Evolutionary conservation across 495 filamentous ascomycete species (phyloP), one percentile per base, ranked within the genome.

Genomic region (Hypoxylon lienhwacheense): DNA sequence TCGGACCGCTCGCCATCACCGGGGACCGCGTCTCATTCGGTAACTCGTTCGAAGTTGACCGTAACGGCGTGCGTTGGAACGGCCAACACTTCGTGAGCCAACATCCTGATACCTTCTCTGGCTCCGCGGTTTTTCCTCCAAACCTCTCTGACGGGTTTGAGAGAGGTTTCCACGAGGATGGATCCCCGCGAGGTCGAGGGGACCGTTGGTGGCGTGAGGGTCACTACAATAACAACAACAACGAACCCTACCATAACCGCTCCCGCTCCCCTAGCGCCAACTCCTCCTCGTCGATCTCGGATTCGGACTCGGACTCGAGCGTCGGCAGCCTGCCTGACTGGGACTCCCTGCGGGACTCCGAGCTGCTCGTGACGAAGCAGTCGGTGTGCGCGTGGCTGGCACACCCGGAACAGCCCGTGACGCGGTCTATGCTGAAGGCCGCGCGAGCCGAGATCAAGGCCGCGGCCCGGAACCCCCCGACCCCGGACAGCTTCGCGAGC

Each of bases 261-360:
- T 40, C 53, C 19, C 55, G 37, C 26, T 64, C 59, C 7, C 36
- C 29, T 2, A 48, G 55, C 48, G 24, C 47, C 2, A n/a, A 34
- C 15, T 65, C 57, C 8, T 54, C 57, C 3, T 69, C 66, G 0
- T 72, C 70, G 7, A 25, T 14, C 15, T 61, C 63, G 5, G 22
- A 28, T 17, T 73, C 73, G 1, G 70, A 32, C 22, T 45, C 41
- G 10, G 26, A 63, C 25, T 70, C 70, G 0, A 74, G 73, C 11
- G 57, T 74, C 29, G 75, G 70, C 19, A 75, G 73, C 26, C 72
- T 78, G 7, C 74, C 75, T 2, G 74, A 73, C 43, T 72, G 70
- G 50, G 71, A 77, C 42, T 68, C 73, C 31, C 66, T 80, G 0
- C 57, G 58, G 7, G 72, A 74, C 26, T 34, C 49, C 21, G 74